These are phyloP conservation scores for Daldinia concentrica DNA, from an alignment of 495 filamentous ascomycete species.

Conservation along the genomic window DNA sequence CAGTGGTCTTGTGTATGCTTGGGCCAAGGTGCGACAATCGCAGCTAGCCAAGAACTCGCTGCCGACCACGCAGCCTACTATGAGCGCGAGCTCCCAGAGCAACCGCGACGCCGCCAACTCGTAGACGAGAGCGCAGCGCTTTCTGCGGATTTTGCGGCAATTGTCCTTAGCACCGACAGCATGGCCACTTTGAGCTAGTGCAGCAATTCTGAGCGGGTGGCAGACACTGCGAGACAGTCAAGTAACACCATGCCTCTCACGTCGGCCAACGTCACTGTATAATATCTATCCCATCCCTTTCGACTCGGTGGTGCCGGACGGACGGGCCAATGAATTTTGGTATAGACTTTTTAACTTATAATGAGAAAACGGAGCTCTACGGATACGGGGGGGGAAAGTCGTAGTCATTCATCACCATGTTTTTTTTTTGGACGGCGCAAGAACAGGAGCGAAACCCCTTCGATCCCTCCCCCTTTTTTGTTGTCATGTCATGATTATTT, in stretches of 20 bases:
- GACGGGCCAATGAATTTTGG: constrained; percentile 39
- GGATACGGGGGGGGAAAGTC: constrained; percentile 39
- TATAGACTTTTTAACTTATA: constrained; percentile 49
- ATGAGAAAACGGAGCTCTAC: constrained; percentile 46
- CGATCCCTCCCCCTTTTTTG: background rate
- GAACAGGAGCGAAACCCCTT: constrained; percentile 36
- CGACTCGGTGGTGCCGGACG: constrained; percentile 24
- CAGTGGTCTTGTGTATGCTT: constrained; percentile 90
- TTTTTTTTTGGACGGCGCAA: constrained; percentile 35
- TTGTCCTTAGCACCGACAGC: constrained; percentile 16
- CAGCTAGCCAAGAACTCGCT: constrained; percentile 69
- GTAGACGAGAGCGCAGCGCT: constrained; percentile 32
- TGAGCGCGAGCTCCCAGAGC: constrained; percentile 93
- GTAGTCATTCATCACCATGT: constrained; percentile 34
- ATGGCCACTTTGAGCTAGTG: constrained; percentile 13
- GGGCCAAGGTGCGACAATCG: constrained; percentile 88
- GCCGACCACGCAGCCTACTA: constrained; percentile 72
- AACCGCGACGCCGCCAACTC: constrained; percentile 79
- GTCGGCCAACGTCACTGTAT: constrained; percentile 39
- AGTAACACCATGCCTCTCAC: constrained; percentile 10
- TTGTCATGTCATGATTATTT: background rate
- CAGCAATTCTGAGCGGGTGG: constrained; percentile 20
- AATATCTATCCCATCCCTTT: constrained; percentile 40
- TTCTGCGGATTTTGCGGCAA: constrained; percentile 11
- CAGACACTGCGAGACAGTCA: constrained; percentile 29